A percentile compares a stretch with the other conserved stretches of the same genome.
phyloP scores from a whole-genome alignment of 352 stramenopile genomes.

The Globisporangium nagaii region DNA sequence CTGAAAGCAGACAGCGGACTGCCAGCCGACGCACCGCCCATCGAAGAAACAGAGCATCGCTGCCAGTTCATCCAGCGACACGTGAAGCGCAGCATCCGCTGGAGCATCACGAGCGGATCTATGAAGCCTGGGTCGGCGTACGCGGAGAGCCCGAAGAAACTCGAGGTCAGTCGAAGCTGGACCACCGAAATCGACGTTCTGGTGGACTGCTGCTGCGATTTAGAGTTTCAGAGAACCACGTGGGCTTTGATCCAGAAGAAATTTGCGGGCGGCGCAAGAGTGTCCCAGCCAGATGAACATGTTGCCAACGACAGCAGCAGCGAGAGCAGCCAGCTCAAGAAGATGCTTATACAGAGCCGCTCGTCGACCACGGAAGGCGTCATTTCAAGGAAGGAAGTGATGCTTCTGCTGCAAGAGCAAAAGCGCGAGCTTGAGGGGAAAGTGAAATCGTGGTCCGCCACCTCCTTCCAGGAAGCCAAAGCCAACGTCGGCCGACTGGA shows the following conservation, averaged over 20 bases:
- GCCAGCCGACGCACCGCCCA: neutral
- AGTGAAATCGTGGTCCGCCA: neutral
- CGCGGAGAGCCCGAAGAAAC: slow-evolving; percentile 1
- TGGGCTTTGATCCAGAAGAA: slow-evolving; percentile 22
- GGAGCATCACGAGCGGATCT: slow-evolving; percentile 2
- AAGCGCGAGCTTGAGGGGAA: slow-evolving; percentile 7
- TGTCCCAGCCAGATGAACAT: neutral
- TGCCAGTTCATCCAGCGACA: slow-evolving; percentile 20
- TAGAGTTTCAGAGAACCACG: slow-evolving; percentile 18
- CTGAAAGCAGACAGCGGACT: slow-evolving; percentile 1
- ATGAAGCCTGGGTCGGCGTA: neutral
- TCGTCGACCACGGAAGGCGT: neutral
- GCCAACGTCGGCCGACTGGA: neutral
- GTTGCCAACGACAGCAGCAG: neutral
- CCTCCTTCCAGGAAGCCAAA: neutral
- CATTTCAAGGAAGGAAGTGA: slow-evolving; percentile 8
- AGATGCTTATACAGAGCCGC: neutral
- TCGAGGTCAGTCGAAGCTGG: slow-evolving; percentile 7
- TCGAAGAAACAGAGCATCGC: slow-evolving; percentile 20
- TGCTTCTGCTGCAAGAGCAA: slow-evolving; percentile 5
- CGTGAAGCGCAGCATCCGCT: slow-evolving; percentile 10
- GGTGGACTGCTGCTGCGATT: slow-evolving; percentile 20
- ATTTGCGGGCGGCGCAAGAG: slow-evolving; percentile 1
- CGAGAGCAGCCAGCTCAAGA: slow-evolving; percentile 1
- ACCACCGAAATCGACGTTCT: slow-evolving; percentile 12